Evolutionary conservation across 805 yeast species (phyloP), one percentile per base, ranked within the genome.

Genomic region (Wickerhamomyces hampshirensis): DNA sequence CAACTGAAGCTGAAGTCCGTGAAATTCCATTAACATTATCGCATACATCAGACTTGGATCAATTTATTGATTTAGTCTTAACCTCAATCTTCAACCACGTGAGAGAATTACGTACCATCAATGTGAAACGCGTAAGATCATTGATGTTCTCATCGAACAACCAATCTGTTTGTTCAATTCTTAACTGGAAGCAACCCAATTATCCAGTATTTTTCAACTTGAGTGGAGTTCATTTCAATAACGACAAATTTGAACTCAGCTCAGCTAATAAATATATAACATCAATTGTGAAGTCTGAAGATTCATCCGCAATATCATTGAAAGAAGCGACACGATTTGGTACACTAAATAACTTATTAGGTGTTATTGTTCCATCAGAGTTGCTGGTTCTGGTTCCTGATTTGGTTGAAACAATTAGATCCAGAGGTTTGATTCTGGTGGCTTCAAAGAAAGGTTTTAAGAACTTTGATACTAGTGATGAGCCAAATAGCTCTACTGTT

Each of bases 111-210:
- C 62, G 78, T 37, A 53, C 68, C 50, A 48, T 57, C 26, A 56
- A 59, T 14, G 40, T 49, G 28, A 45, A 51, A 31, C 53, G 58
- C 17, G 58, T 74, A 15, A 67, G 95, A 40, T 78, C 94, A 1
- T 64, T 93, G 29, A 79, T 91, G 8, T 85, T 93, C 59, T 77
- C 95, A 10, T 86, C 96, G 1, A 75, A 84, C 38, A 87, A 88
- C 59, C 84, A 96, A 23, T 75, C 79, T 31, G 86, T 88, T n/a
- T 93, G 98, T 61, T 86, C 95, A 9, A 84, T 87, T 31, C 63
- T 93, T 49, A 93, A 93, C 61, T 93, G 98, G 98, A 93, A 93
- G 60, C 98, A 93, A 62, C 98, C 98, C 11, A 91, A 91, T 58
- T 93, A 83, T 62, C 97, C 98, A 0, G 98, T 93, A 1, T 79